Evolutionary conservation across 768 basidiomycete genomes (phyloP), one percentile per base, ranked within the genome.

Genomic region (Phylloporus sp.): DNA sequence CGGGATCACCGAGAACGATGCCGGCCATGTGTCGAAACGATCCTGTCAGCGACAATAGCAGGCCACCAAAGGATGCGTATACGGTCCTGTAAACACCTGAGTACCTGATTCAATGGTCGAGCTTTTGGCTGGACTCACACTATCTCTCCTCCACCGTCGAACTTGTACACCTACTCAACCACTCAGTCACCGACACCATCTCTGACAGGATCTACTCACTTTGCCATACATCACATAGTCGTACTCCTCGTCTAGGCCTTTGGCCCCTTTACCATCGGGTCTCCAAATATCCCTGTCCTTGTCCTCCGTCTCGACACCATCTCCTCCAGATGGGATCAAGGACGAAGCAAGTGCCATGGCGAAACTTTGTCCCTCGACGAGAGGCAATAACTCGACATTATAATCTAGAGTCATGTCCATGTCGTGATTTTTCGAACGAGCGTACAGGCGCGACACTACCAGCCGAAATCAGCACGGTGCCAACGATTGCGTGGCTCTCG

Each of bases 171-270:
- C 92, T 95, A 20, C 23, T 27, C 47, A 23, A 26, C 46, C 16
- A 52, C 46, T 64, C 50, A 35, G 52, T 64, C 29, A 56, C 45
- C 12, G 6, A 44, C 13, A 22, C 20, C 24, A 20, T 6, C 10
- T 24, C 28, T 16, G 42, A 20, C 18, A 50, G 11, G 24, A 42
- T 38, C 40, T 28, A 11, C 57, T 52, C 58, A 95, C 93, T 84
- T 95, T 98, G 28, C 95, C 95, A 68, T 91, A 94, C 94, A 97
- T 97, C 58, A 99, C 95, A 75, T 98, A 99, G 64, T 97, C 95
- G 63, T 93, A 99, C 58, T 98, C 94, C 52, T 93, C 88, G 57
- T 97, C 95, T 24, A 99, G 68, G 11, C 85, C 95, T 65, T 80
- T 78, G 58, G 77, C 79, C 13, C 81, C 91, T 70, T 85, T 93